These are phyloP conservation scores for Brassica hybrid DNA, from an alignment of 441 rosid genomes.

Conservation along the genomic window DNA sequence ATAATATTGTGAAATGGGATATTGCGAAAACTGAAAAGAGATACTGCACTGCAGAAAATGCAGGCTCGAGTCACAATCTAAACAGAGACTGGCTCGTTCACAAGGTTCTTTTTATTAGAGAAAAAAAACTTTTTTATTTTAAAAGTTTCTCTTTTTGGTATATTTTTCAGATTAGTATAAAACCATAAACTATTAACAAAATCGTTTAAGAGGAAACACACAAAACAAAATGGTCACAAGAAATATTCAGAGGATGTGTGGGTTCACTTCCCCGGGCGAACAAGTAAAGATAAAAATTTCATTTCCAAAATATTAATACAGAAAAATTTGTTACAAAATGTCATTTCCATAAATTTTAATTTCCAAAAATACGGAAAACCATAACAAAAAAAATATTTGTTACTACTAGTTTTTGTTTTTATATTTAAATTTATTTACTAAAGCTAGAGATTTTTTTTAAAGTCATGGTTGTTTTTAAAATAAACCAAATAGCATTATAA, in stretches of 20 bases:
- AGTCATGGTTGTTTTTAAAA: neutral
- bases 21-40: too few species aligned
- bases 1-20: too few species aligned
- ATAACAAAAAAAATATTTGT: neutral
- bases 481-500: neutral
- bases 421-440: neutral
- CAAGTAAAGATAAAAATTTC: neutral
- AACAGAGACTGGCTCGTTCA: too few species aligned
- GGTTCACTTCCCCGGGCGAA: slow-evolving; percentile 27
- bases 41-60: too few species aligned
- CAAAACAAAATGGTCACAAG: neutral
- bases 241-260: neutral
- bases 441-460: too few species aligned
- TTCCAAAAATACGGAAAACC: neutral
- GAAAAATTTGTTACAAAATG: too few species aligned
- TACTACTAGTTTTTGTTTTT: neutral
- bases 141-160: neutral
- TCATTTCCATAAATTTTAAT: neutral
- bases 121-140: too few species aligned
- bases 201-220: neutral
- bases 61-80: too few species aligned
- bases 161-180: neutral
- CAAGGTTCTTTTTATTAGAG: too few species aligned
- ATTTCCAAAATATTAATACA: neutral
- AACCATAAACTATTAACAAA: neutral